phyloP scores from a whole-genome alignment of 768 basidiomycete species.

The Mycena vulgaris region DNA sequence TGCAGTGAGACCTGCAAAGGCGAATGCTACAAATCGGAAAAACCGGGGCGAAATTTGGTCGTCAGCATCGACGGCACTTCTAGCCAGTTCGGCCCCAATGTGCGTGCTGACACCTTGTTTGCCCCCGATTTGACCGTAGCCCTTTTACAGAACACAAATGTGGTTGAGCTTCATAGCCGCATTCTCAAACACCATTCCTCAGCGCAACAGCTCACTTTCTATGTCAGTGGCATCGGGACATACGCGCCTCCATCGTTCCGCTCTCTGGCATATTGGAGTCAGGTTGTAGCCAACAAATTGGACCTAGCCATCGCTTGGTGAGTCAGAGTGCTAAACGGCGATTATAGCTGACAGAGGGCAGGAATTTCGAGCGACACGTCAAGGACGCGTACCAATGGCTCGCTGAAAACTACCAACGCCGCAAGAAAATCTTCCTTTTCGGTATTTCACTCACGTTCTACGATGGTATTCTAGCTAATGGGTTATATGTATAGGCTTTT shows the following conservation, averaged over 20 bases:
- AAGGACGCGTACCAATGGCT: slow-evolving; percentile 15
- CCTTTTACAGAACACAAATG: slow-evolving; percentile 51
- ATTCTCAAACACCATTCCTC: slow-evolving; percentile 35
- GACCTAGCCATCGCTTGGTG: slow-evolving; percentile 17
- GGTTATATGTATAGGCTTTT: slow-evolving; percentile 16
- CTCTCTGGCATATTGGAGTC: neutral
- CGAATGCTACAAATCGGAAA: no score
- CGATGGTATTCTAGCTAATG: no score
- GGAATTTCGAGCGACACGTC: slow-evolving; percentile 10
- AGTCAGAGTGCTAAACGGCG: neutral
- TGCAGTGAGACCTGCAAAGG: no score
- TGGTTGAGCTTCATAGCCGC: slow-evolving; percentile 48
- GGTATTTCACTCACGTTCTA: neutral
- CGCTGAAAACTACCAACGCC: slow-evolving; percentile 4
- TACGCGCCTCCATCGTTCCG: neutral
- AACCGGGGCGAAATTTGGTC: no score
- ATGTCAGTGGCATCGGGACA: slow-evolving; percentile 20
- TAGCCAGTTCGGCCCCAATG: no score
- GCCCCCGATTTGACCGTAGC: neutral
- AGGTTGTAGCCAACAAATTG: neutral
- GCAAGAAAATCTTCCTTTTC: slow-evolving; percentile 16
- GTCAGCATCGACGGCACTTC: no score
- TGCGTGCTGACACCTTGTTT: no score
- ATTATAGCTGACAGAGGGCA: neutral
- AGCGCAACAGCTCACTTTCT: slow-evolving; percentile 4